Base-by-base conservation (phyloP, 345 rosid genomes). In the Heritiera fomes region DNA sequence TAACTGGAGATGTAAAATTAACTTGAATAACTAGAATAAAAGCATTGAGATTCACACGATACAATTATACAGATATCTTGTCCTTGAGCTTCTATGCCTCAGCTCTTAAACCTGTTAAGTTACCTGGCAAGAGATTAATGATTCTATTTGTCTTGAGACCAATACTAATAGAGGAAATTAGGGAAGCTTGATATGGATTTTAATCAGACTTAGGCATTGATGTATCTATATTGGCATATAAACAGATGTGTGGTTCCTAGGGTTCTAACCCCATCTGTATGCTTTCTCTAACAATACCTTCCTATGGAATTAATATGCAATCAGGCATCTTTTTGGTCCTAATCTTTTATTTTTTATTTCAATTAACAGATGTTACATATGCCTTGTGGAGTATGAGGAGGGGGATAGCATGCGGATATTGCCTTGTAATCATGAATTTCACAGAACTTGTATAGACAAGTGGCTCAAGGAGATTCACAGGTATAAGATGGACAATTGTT, bases 401-500 rank as follows among this genome's bases (percentile, higher is more conserved):
- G 98, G 94, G 72, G 98, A 96, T 85, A 84, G 83, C 81, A 83
- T 94, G 87, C 87, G 99, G 63, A 76, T 92, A 80, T 80, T 96
- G 83, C 98, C 99, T 6, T 96, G 98, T 84, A 87, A 90, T 85
- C 97, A 96, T 79, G 97, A 92, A 61, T 96, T 94, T 76, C 99
- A 96, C 64, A 89, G 81, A 77, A 80, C 89, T 23, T 96, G 98
- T 78, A 82, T 96, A 76, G 99, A 96, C 85, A 96, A 90, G 85
- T 96, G 99, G 99, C 95, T 96, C 55, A 96, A 90, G 81, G 98
- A 96, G 91, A 89, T 96, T 78, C 99, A 96, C 88, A 96, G 99
- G 99, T 96, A 90, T 59, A 56, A 18, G 55, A 52, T 15, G 58
- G 61, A 59, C 53, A 2, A 41, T 28, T 41, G 7, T 68, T 56